Percentiles rank a stretch among this genome's conserved stretches.
These are phyloP conservation scores for Solanum piurae DNA, from an alignment of 257 asterid genomes.

Conservation along the genomic window DNA sequence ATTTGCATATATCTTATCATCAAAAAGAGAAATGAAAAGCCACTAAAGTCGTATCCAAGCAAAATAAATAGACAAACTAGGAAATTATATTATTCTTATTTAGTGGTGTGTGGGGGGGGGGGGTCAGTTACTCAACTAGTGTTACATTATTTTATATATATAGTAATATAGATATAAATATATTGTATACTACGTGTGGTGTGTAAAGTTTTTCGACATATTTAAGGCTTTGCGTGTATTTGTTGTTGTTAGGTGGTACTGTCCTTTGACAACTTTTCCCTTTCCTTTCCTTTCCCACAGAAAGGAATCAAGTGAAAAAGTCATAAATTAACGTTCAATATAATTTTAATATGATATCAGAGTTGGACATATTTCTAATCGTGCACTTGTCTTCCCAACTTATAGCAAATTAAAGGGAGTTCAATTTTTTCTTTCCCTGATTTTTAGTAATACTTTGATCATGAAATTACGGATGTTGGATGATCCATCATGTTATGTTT, in stretches of 20 bases:
- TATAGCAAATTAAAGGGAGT: background rate
- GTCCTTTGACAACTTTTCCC: background rate
- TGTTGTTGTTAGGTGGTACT: slow-evolving; percentile 2
- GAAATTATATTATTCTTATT: slow-evolving; percentile 6
- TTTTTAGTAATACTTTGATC: background rate
- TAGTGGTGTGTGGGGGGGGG: background rate
- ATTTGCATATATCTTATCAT: background rate
- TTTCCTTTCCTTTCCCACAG: background rate
- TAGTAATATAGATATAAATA: background rate
- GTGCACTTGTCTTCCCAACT: background rate
- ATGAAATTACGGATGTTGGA: background rate
- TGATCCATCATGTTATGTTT: background rate
- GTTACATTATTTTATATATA: background rate
- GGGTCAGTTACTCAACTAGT: background rate
- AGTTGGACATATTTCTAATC: rapidly evolving
- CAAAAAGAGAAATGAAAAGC: slow-evolving; percentile 17
- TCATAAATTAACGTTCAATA: background rate
- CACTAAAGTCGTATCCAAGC: slow-evolving; percentile 29
- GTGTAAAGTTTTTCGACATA: slow-evolving; percentile 46
- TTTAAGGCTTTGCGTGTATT: slow-evolving; percentile 81
- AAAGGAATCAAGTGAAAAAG: background rate
- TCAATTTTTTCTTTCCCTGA: background rate
- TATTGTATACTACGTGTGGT: background rate
- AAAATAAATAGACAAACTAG: slow-evolving; percentile 16
- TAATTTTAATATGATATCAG: background rate